These are phyloP conservation scores for Amorphotheca resinae DNA, from an alignment of 495 filamentous ascomycete species.

Conservation along the genomic window DNA sequence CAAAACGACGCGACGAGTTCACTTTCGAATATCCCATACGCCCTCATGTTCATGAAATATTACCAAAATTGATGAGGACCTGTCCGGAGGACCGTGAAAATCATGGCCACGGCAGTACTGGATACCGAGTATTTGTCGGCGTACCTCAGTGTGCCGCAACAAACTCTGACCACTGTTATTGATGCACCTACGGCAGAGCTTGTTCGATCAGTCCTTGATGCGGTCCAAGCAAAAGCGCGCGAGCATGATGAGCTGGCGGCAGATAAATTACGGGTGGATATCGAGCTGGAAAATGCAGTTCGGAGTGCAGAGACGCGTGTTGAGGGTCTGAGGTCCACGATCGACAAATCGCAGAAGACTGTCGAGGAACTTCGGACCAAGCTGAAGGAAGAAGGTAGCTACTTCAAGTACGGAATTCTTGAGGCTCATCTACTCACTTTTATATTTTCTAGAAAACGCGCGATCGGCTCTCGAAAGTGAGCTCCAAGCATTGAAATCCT, in stretches of 20 bases:
- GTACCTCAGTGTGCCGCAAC: conserved; percentile 60
- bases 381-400: conserved; percentile 65
- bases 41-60: conserved; percentile 8
- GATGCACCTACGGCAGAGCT: conserved; percentile 68
- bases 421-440: conserved; percentile 11
- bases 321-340: conserved; percentile 61
- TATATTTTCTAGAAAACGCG: conserved; percentile 41
- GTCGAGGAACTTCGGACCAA: conserved; percentile 65
- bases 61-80: conserved; percentile 13
- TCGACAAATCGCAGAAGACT: conserved; percentile 74
- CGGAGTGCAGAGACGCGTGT: conserved; percentile 67
- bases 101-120: conserved; percentile 62
- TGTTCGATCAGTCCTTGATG: conserved; percentile 52
- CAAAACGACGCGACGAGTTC: not conserved
- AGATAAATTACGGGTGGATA: conserved; percentile 72
- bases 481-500: conserved; percentile 64
- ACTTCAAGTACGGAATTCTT: not conserved
- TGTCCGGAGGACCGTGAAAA: conserved; percentile 1
- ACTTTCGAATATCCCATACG: not conserved
- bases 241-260: conserved; percentile 68
- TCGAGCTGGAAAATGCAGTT: conserved; percentile 86
- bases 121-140: conserved; percentile 65
- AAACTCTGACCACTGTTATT: conserved; percentile 48
- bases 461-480: conserved; percentile 65
- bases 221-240: conserved; percentile 59